Evolutionary conservation across 2,329 filamentous ascomycete genomes (phyloP).

Genomic region (Colletotrichum kahawae): DNA sequence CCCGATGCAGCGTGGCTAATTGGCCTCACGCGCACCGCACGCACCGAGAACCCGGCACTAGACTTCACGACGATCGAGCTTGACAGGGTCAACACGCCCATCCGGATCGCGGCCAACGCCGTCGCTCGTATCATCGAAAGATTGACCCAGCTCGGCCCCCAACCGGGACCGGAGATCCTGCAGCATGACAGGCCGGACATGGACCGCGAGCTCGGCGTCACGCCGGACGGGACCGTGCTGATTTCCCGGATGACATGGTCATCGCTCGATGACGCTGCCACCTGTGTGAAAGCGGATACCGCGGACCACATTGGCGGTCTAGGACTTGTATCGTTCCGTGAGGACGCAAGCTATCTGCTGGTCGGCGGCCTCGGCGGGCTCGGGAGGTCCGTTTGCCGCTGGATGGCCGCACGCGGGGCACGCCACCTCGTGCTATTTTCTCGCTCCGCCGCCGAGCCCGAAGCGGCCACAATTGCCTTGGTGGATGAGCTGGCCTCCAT

Average conservation of each 20-base stretch:
- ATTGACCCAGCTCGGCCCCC: background rate
- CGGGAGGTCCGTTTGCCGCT: constrained; percentile 50
- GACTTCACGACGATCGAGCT: constrained; percentile 35
- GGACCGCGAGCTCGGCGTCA: background rate
- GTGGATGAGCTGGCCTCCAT: constrained; percentile 20
- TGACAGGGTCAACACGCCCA: background rate
- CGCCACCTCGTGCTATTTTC: constrained; percentile 53
- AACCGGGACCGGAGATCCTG: background rate
- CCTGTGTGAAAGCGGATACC: background rate
- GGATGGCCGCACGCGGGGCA: constrained; percentile 54
- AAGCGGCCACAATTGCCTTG: background rate
- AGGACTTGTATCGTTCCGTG: background rate
- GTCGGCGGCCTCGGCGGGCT: constrained; percentile 58
- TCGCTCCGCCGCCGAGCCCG: constrained; percentile 37
- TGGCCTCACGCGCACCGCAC: constrained; percentile 32
- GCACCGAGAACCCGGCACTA: constrained; percentile 28
- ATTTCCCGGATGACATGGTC: background rate
- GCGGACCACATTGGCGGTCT: background rate
- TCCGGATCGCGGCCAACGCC: background rate
- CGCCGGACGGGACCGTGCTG: background rate
- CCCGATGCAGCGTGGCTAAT: constrained; percentile 31
- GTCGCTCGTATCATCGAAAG: background rate
- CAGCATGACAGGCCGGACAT: background rate
- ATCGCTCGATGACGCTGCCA: background rate
- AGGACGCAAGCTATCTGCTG: constrained; percentile 61